Evolutionary conservation across 1,139 yeast genomes (phyloP), one percentile per base, ranked within the genome.

Genomic region (Entelexis sorbosivorans): DNA sequence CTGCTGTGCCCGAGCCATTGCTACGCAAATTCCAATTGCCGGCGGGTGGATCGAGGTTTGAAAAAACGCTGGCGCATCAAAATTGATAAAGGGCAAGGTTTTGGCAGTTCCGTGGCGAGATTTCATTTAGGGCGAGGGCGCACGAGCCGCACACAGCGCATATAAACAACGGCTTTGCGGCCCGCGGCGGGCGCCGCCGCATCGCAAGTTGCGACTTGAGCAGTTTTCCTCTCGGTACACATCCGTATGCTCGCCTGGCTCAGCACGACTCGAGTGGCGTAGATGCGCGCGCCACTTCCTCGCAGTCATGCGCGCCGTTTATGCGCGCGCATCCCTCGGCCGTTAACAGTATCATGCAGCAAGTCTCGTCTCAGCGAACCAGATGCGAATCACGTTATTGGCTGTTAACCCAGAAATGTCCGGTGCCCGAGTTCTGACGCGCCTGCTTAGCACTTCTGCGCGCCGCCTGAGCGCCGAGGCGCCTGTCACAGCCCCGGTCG

Each of bases 301-400:
- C 24, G 4, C 6, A 6, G 6, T 4, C 24, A 4, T 6, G 24
- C 24, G 24, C 24, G 6, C 24, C 24, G 24, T 22, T 22, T 4
- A 6, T 22, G 24, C 24, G 24, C 24, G 24, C 24, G 24, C 24
- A 6, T 6, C 24, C 6, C 24, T 22, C 6, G 6, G 24, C 10
- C 28, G 9, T 5, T 38, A 29, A 24, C 31, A 13, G 44, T 40
- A 40, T 40, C 34, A 5, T 10, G 33, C n/a, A 16, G 44, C 19
- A 17, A 22, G 3, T 13, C 8, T 10, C 39, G n/a, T 5, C 4
- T 14, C 31, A 40, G 31, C 45, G 17, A 32, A 31, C 28, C 36
- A 29, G 45, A 42, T 42, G 5, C 13, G 45, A 19, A 42, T 42
- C 45, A 42, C 45, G 45, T 42, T 42, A 42, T 42, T 42, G 45